phyloP scores from a whole-genome alignment of 441 rosid genomes.

The Erysimum cheiri region DNA sequence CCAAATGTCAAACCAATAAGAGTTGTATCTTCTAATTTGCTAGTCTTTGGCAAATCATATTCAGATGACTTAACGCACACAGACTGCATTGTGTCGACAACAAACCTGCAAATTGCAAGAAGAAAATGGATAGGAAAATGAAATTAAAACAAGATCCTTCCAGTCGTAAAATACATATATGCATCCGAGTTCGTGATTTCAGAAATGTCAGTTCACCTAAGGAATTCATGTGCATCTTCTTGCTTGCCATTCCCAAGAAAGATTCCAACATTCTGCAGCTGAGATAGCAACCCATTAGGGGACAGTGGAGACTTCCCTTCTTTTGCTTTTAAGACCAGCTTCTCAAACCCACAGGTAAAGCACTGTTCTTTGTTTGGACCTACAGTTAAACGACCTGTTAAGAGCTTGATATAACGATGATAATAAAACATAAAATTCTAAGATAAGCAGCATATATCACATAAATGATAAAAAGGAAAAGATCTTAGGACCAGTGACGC shows the following conservation, averaged over 20 bases:
- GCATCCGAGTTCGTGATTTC: constrained; percentile 3
- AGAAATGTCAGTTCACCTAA: constrained; percentile 60
- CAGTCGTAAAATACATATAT: constrained; percentile 5
- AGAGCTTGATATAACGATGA: constrained; percentile 22
- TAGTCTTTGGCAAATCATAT: constrained; percentile 48
- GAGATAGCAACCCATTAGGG: constrained; percentile 73
- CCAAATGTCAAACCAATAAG: constrained; percentile 90
- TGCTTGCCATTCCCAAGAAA: constrained; percentile 85
- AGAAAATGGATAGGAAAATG: constrained; percentile 6
- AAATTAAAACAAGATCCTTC: constrained; percentile 20
- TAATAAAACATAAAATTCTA: constrained; percentile 15
- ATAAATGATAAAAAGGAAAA: background rate
- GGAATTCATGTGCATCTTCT: constrained; percentile 99
- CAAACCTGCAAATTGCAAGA: constrained; percentile 63
- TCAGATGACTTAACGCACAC: constrained; percentile 76
- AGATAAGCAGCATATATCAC: constrained; percentile 16
- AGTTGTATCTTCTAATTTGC: constrained; percentile 74
- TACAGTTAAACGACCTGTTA: constrained; percentile 43
- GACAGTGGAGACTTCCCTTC: constrained; percentile 73
- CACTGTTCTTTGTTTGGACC: constrained; percentile 83
- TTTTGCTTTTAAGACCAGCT: constrained; percentile 68
- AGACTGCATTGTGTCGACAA: constrained; percentile 92
- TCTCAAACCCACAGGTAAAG: constrained; percentile 89
- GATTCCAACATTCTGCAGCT: constrained; percentile 72
- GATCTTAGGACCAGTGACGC: constrained; percentile 43